Base-by-base conservation (phyloP, 2,329 filamentous ascomycete genomes). In the Torrubiellomyces zombiae region DNA sequence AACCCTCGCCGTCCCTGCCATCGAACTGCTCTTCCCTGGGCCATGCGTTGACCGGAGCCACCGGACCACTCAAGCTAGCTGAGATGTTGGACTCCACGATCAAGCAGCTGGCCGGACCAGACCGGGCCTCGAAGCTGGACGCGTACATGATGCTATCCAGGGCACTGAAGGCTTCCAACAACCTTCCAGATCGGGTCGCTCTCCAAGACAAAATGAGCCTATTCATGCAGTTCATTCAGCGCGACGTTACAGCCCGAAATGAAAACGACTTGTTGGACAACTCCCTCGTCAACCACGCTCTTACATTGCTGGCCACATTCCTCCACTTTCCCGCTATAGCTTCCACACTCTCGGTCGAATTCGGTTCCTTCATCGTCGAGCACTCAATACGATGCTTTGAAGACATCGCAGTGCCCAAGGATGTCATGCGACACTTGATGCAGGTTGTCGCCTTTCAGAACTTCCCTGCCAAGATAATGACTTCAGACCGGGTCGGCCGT, bases 51-150 rank as follows among this genome's bases (percentile, higher is more conserved):
- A 38, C 50, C 38, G 42, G 42, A 14, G 31, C 40, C 19, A 35
- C 42, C 34, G 51, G 32, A 28, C 44, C 37, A 47, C 57, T 63
- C 21, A 74, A 67, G 19, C 72, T 93, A 29, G 64, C 67, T 34
- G 71, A 71, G 38, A 89, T 94, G 75, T 55, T 95, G 35, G 79
- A 92, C 38, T 91, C 81, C 1, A 71, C 82, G 5, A 65, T 82
- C 18, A 75, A 80, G 48, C 78, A 89, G 50, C 63, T 98, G 23
- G 78, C 76, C 18, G 73, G 78, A 13, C 59, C 70, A 16, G 77
- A 83, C 36, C 63, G 75, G 26, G 66, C 72, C 29, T 73, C 70
- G 9, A 76, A 76, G 36, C 51, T 89, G 16, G 89, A 98, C 52
- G 81, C 85, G 24, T 95, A 98, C 42, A 72, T 75, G 44, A 77